phyloP scores from a whole-genome alignment of 352 stramenopile genomes.

The Pythium graminicola region DNA sequence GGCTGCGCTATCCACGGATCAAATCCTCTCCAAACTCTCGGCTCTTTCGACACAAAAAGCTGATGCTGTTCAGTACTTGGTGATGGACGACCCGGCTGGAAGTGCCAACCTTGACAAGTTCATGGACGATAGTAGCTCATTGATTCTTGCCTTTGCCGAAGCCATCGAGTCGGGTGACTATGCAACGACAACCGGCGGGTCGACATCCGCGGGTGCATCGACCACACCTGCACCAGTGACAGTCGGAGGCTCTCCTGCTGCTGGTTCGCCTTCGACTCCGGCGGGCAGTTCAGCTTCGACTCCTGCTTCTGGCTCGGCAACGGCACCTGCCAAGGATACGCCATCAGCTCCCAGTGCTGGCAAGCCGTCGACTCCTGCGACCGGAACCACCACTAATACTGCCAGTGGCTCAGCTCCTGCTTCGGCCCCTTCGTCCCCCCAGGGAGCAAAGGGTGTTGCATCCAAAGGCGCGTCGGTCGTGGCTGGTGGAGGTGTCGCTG shows the following conservation, averaged over 20 bases:
- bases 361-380: too few species aligned
- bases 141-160: conserved; percentile 15
- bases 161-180: conserved; percentile 10
- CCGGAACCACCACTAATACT: too few species aligned
- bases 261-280: background rate
- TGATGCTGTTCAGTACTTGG: conserved; percentile 11
- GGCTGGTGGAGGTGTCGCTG: background rate
- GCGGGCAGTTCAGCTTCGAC: background rate
- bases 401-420: too few species aligned
- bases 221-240: background rate
- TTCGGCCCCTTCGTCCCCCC: background rate
- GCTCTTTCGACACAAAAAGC: conserved; percentile 13
- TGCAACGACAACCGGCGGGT: background rate
- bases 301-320: background rate
- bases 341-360: too few species aligned
- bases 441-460: background rate
- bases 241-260: background rate
- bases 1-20: conserved; percentile 4
- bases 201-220: background rate
- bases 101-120: conserved; percentile 9
- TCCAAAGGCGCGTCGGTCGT: background rate
- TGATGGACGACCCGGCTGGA: conserved; percentile 4
- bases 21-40: conserved; percentile 9
- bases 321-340: too few species aligned
- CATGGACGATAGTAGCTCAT: conserved; percentile 1